Percentiles rank a stretch among this genome's conserved stretches.
Evolutionary conservation across 495 filamentous ascomycete genomes (phyloP).

Genomic region (Hyaloscypha bicolor): DNA sequence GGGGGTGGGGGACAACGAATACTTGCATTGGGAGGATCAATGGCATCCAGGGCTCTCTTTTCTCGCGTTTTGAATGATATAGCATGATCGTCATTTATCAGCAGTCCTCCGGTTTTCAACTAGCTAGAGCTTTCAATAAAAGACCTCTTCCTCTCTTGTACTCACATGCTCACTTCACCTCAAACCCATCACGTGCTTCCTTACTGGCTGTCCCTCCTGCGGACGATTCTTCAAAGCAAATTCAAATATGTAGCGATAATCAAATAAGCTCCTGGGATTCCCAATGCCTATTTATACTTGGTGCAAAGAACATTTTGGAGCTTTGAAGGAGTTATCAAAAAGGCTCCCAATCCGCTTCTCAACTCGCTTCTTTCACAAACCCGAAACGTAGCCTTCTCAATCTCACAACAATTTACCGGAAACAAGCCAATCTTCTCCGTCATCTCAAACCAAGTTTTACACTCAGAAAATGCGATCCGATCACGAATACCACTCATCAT

Average conservation of each 20-base stretch:
- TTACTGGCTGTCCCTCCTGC: neutral
- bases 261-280: too few species aligned
- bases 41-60: neutral
- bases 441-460: neutral
- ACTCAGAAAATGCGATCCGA: neutral
- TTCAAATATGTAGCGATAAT: neutral
- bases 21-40: neutral
- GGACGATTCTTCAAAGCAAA: neutral
- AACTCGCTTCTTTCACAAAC: conserved; percentile 8
- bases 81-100: neutral
- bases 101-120: neutral
- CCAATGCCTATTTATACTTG: too few species aligned
- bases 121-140: neutral
- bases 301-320: too few species aligned
- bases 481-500: conserved; percentile 6
- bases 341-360: neutral
- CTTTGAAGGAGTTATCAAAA: neutral
- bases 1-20: neutral
- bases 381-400: conserved; percentile 9
- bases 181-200: neutral
- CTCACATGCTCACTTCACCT: neutral
- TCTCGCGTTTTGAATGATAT: neutral
- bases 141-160: neutral
- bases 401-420: neutral
- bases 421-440: neutral